Conservation (phyloP, 2,329 filamentous ascomycete species). For the Sporothrix pallida region DNA sequence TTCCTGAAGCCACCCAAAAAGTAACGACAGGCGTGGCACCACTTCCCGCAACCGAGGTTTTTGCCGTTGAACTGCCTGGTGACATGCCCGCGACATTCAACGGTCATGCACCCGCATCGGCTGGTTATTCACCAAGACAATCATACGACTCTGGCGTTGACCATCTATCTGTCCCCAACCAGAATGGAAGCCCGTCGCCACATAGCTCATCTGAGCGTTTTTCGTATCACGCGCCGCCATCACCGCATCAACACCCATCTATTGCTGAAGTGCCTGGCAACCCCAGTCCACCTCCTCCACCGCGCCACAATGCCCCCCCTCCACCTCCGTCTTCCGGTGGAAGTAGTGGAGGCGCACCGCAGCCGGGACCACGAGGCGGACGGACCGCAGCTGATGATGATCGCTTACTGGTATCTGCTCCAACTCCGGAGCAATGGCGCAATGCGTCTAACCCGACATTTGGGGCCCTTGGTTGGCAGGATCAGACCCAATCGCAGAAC, state of each 20-base stretch:
- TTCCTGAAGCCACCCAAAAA: conserved; percentile 49
- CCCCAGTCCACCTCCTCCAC: conserved; percentile 44
- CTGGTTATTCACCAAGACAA: conserved; percentile 48
- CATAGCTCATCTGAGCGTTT: conserved; percentile 58
- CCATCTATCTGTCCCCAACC: conserved; percentile 49
- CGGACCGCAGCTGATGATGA: conserved; percentile 46
- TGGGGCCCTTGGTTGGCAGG: background rate
- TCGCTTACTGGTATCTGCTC: conserved; percentile 61
- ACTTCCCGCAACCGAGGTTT: conserved; percentile 30
- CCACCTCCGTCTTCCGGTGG: conserved; percentile 34
- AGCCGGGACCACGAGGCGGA: background rate
- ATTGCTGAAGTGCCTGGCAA: conserved; percentile 40
- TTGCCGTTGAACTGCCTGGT: conserved; percentile 65
- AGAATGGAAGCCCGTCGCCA: conserved; percentile 52
- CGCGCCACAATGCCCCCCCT: conserved; percentile 39
- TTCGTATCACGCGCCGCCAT: conserved; percentile 41
- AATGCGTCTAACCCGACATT: conserved; percentile 49
- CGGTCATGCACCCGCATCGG: background rate
- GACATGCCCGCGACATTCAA: conserved; percentile 52
- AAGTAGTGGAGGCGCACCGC: conserved; percentile 26
- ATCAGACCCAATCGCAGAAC: conserved; percentile 51
- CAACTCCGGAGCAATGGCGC: conserved; percentile 64
- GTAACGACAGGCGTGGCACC: conserved; percentile 36
- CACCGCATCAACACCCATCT: conserved; percentile 42
- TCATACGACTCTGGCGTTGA: conserved; percentile 65